Percentiles rank a stretch among this genome's conserved stretches.
Evolutionary conservation across 441 rosid genomes (phyloP).

Genomic region (Corymbia citriodora): DNA sequence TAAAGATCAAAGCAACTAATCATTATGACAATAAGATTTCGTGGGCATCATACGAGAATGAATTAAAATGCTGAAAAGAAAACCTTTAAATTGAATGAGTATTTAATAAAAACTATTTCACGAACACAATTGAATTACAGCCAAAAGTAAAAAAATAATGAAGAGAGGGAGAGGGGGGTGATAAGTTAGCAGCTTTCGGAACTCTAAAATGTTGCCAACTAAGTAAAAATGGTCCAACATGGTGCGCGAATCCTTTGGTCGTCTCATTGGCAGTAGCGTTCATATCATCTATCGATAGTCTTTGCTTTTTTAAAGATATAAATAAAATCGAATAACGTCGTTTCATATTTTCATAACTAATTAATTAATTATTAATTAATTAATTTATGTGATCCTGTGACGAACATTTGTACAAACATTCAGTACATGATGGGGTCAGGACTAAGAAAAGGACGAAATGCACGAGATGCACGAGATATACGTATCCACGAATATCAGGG

Average conservation of each 20-base stretch:
- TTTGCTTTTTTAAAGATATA: background rate
- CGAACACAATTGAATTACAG: too few relatives aligned
- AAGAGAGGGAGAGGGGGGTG: background rate
- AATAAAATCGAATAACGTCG: background rate
- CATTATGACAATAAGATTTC: too few relatives aligned
- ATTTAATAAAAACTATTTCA: too few relatives aligned
- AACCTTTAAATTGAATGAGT: too few relatives aligned
- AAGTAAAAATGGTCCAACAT: too few relatives aligned
- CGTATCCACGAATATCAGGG: background rate
- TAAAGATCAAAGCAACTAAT: too few relatives aligned
- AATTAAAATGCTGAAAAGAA: too few relatives aligned
- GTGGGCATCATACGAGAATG: too few relatives aligned
- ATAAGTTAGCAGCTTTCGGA: background rate
- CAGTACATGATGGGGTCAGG: background rate
- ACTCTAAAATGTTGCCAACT: background rate
- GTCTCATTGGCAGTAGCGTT: background rate
- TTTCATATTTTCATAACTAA: background rate
- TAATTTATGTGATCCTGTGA: too few relatives aligned
- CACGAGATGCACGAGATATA: background rate
- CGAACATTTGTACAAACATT: too few relatives aligned
- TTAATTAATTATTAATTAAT: too few relatives aligned
- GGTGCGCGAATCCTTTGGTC: too few relatives aligned
- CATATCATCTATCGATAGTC: background rate
- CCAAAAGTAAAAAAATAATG: background rate
- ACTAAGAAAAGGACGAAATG: accelerated